phyloP scores from a whole-genome alignment of 2,329 filamentous ascomycete species.

The Aureobasidium zeae region DNA sequence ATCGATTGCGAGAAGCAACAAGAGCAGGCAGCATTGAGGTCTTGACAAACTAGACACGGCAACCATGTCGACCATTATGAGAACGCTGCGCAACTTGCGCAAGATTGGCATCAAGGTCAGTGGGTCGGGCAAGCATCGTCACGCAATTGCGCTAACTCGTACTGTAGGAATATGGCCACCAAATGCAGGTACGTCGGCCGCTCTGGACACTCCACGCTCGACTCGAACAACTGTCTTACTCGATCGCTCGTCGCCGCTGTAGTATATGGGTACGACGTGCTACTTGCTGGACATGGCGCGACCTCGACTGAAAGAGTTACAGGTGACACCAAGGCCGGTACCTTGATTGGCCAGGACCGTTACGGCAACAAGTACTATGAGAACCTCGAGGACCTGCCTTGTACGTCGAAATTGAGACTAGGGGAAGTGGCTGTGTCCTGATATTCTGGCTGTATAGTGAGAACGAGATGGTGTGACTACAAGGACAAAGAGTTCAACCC shows the following conservation, averaged over 20 bases:
- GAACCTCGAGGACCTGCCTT: conserved; percentile 86
- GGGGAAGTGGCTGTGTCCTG: conserved; percentile 12
- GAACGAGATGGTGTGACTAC: conserved; percentile 97
- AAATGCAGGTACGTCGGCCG: conserved; percentile 69
- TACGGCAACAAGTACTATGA: conserved; percentile 98
- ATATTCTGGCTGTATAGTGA: conserved; percentile 48
- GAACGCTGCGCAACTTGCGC: conserved; percentile 80
- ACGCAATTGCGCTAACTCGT: conserved; percentile 30
- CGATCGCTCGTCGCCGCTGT: conserved; percentile 4
- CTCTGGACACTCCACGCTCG: conserved; percentile 20
- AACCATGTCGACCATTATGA: conserved; percentile 80
- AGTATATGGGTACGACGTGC: conserved; percentile 30
- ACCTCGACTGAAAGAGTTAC: conserved; percentile 26
- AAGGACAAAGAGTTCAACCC: conserved; percentile 76
- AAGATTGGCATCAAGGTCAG: conserved; percentile 78
- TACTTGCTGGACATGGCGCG: conserved; percentile 11
- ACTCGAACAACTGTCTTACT: conserved; percentile 22
- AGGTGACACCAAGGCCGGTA: conserved; percentile 96
- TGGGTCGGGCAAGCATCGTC: background rate
- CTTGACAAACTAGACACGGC: conserved; percentile 16
- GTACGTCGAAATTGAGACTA: conserved; percentile 43
- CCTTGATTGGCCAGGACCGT: conserved; percentile 72
- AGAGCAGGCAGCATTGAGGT: conserved; percentile 8
- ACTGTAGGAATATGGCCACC: conserved; percentile 73
- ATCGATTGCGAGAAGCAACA: background rate